These are phyloP conservation scores for Ciborinia camelliae DNA, from an alignment of 2,329 filamentous ascomycete genomes.

Conservation along the genomic window DNA sequence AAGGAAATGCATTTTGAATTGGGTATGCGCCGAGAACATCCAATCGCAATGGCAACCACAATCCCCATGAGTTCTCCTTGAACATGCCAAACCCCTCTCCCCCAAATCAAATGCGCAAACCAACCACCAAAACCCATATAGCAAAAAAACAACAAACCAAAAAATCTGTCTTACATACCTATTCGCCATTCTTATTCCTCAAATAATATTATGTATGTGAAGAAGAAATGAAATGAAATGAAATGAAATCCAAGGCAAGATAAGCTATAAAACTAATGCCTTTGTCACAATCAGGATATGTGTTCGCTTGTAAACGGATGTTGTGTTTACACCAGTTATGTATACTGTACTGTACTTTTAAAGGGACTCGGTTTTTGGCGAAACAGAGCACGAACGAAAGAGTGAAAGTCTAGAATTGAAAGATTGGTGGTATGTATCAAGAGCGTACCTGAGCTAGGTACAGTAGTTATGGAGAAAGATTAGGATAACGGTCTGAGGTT, in stretches of 20 bases:
- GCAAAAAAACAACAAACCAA: neutral
- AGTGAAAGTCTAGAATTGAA: neutral
- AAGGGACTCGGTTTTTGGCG: neutral
- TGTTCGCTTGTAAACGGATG: conserved; percentile 11
- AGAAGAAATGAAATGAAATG: neutral
- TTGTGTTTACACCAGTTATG: neutral
- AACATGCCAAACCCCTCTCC: too few relatives aligned
- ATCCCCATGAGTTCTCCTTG: neutral
- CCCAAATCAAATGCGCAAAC: neutral
- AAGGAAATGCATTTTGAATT: neutral
- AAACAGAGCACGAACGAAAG: neutral
- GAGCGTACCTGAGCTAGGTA: neutral
- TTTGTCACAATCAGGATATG: conserved; percentile 1
- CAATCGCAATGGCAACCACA: neutral
- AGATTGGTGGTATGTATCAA: neutral
- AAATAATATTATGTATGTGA: neutral
- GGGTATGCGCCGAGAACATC: neutral
- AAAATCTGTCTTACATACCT: neutral
- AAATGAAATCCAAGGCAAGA: neutral
- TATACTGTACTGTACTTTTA: neutral
- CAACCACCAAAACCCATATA: too few relatives aligned
- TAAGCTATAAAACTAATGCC: neutral
- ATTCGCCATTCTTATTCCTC: neutral
- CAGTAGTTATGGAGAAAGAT: neutral
- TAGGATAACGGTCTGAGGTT: conserved; percentile 6